Evolutionary conservation across 176 grass and related monocot species (phyloP).

Genomic region (bread wheat (Triticum aestivum)): IWGSC_CS_RefSeq_v2.1 NC_057814.1:65473005-65473504

Average conservation of each 20-base stretch:
- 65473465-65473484: background rate
- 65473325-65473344: background rate
- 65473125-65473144: conserved; percentile 35
- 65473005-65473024: conserved; percentile 96
- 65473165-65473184: conserved; percentile 93
- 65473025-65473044: conserved; percentile 98
- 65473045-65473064: conserved; percentile 42
- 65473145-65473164: conserved; percentile 99
- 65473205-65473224: background rate
- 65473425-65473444: background rate
- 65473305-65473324: background rate
- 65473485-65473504: background rate
- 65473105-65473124: conserved; percentile 18
- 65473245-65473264: background rate
- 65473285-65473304: background rate
- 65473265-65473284: background rate
- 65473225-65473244: background rate
- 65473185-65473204: conserved; percentile 98
- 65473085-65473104: background rate
- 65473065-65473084: background rate
- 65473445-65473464: background rate
- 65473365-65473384: background rate
- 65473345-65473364: background rate
- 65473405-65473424: background rate
- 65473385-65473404: background rate